Conservation (phyloP, 1,139 yeast genomes). For the Zygoascus hellenicus region DNA sequence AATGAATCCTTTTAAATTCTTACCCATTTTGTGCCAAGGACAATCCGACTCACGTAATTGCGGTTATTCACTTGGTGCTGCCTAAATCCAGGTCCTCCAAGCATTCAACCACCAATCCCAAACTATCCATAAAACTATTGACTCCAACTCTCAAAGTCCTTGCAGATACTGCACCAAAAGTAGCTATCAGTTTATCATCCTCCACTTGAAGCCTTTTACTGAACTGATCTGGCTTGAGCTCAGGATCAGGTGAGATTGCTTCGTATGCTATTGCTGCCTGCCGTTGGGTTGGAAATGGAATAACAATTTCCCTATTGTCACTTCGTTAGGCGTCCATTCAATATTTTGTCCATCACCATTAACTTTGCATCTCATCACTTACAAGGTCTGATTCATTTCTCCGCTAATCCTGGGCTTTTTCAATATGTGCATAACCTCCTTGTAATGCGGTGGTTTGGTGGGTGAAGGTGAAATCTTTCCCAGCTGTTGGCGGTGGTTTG, state of each 20-base stretch:
- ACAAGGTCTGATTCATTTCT: no score
- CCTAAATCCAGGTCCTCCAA: conserved; percentile 50
- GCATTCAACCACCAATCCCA: conserved; percentile 62
- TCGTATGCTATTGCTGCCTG: conserved; percentile 62
- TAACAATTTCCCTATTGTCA: conserved; percentile 36
- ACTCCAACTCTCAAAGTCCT: conserved; percentile 66
- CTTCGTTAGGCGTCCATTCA: not conserved
- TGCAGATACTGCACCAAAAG: conserved; percentile 53
- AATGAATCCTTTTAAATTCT: no score
- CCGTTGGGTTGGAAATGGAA: conserved; percentile 56
- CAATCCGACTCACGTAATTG: no score
- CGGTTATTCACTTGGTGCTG: no score
- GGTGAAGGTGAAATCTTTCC: no score
- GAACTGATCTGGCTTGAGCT: conserved; percentile 51
- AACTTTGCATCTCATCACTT: not conserved
- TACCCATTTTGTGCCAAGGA: no score
- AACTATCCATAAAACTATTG: conserved; percentile 58
- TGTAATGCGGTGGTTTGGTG: no score
- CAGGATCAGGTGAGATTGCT: conserved; percentile 71
- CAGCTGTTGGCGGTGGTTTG: no score
- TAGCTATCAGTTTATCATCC: conserved; percentile 36
- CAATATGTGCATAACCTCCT: no score
- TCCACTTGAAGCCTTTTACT: conserved; percentile 20
- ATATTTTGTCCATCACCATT: no score
- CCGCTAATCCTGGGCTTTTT: no score